phyloP scores from a whole-genome alignment of 2,329 filamentous ascomycete species.

The Aspergillus unguis region DNA sequence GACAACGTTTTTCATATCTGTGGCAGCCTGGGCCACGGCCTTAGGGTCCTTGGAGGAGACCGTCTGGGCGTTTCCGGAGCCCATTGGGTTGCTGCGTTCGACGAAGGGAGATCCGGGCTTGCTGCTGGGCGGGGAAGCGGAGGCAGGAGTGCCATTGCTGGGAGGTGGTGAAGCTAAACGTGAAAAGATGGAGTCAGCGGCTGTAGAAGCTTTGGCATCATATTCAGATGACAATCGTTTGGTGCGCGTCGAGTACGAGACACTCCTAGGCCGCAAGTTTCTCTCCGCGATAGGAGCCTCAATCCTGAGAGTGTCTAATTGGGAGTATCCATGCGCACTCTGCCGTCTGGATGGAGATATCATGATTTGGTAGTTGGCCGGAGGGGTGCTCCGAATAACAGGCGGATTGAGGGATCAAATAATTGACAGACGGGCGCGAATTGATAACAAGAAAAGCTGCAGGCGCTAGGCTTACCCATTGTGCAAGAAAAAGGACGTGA shows the following conservation, averaged over 20 bases:
- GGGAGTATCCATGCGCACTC: constrained; percentile 18
- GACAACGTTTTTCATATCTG: constrained; percentile 89
- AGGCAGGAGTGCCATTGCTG: constrained; percentile 32
- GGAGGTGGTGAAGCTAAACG: constrained; percentile 33
- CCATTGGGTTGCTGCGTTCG: constrained; percentile 58
- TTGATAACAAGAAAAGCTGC: constrained; percentile 9
- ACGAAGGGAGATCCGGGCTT: constrained; percentile 55
- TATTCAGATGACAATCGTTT: constrained; percentile 14
- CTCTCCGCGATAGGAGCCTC: constrained; percentile 5
- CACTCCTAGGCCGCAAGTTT: constrained; percentile 15
- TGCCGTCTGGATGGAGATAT: constrained; percentile 18
- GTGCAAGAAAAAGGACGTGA: constrained; percentile 21
- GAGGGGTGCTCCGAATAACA: constrained; percentile 6
- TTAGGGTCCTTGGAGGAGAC: constrained; percentile 65
- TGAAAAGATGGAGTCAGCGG: constrained; percentile 24
- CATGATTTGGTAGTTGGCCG: constrained; percentile 9
- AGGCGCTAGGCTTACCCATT: constrained; percentile 39
- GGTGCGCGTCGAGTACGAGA: constrained; percentile 13
- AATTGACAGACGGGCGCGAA: constrained; percentile 10
- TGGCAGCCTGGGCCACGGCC: constrained; percentile 52
- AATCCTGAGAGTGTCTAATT: constrained; percentile 10
- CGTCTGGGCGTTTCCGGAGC: constrained; percentile 54
- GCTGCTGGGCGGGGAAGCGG: constrained; percentile 44
- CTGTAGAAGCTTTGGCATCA: constrained; percentile 12
- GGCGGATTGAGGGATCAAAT: constrained; percentile 1